A percentile compares a stretch with the other conserved stretches of the same genome.
Conservation (phyloP, 1,284 basidiomycete species). For the Fistulinella cinereoalba region DNA sequence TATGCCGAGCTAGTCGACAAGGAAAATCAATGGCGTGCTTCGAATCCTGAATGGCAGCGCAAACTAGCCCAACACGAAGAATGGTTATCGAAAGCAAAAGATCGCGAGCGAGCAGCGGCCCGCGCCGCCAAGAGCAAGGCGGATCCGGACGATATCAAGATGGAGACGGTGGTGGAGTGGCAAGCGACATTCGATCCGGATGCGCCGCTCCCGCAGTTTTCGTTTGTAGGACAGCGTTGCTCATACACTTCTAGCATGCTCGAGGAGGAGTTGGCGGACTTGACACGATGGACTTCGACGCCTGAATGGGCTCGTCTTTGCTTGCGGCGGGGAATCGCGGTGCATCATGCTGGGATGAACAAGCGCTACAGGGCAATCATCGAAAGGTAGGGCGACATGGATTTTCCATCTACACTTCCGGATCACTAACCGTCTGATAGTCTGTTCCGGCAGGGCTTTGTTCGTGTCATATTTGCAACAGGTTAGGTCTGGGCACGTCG, state of each 20-base stretch:
- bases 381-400: constrained; percentile 45
- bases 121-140: constrained; percentile 36
- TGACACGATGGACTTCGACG: constrained; percentile 38
- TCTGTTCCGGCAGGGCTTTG: constrained; percentile 56
- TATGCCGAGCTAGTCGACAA: constrained; percentile 36
- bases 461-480: constrained; percentile 65
- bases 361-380: constrained; percentile 57
- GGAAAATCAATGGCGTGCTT: constrained; percentile 50
- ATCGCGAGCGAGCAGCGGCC: constrained; percentile 41
- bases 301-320: constrained; percentile 46
- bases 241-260: constrained; percentile 48
- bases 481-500: constrained; percentile 33
- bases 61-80: constrained; percentile 52
- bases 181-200: constrained; percentile 55
- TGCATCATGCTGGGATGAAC: constrained; percentile 71
- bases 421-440: constrained; percentile 30
- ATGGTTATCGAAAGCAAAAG: constrained; percentile 46
- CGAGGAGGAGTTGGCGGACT: constrained; percentile 44
- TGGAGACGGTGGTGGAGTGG: constrained; percentile 38
- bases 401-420: background rate
- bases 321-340: constrained; percentile 57
- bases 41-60: constrained; percentile 46
- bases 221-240: constrained; percentile 46
- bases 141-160: constrained; percentile 34
- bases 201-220: constrained; percentile 57